Evolutionary conservation across 768 basidiomycete genomes (phyloP).

Genomic region (Candolleomyces efflorescens): DNA sequence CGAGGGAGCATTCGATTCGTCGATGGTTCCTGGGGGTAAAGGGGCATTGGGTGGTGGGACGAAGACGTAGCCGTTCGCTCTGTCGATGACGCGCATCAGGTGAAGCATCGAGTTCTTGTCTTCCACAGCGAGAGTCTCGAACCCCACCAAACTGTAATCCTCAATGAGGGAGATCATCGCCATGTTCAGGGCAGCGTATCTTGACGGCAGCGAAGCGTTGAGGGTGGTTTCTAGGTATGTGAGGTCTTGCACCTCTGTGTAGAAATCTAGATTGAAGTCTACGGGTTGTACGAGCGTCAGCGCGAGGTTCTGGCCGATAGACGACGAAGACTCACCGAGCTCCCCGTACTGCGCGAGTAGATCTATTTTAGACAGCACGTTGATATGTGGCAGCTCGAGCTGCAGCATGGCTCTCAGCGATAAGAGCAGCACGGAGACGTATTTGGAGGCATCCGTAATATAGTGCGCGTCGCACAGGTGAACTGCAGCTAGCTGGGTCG

Average conservation of each 20-base stretch:
- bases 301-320: neutral
- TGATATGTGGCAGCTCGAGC: conserved; percentile 95
- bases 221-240: conserved; percentile 81
- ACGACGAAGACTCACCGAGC: conserved; percentile 54
- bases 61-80: conserved; percentile 90
- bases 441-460: conserved; percentile 94
- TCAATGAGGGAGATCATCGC: neutral
- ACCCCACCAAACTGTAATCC: conserved; percentile 23
- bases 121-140: conserved; percentile 96
- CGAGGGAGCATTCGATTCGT: conserved; percentile 30
- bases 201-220: conserved; percentile 51
- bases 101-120: conserved; percentile 96
- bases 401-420: conserved; percentile 98
- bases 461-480: conserved; percentile 97
- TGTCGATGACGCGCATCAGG: conserved; percentile 78
- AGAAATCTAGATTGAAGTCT: conserved; percentile 98
- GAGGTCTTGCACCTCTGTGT: conserved; percentile 96
- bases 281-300: neutral
- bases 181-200: conserved; percentile 78
- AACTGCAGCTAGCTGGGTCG: conserved; percentile 78
- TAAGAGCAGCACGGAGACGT: conserved; percentile 86
- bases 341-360: conserved; percentile 88
- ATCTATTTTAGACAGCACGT: conserved; percentile 95
- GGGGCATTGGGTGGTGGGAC: conserved; percentile 46
- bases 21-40: conserved; percentile 31